Evolutionary conservation across 345 rosid genomes (phyloP), one percentile per base, ranked within the genome.

Genomic region (Nephelium lappaceum): DNA sequence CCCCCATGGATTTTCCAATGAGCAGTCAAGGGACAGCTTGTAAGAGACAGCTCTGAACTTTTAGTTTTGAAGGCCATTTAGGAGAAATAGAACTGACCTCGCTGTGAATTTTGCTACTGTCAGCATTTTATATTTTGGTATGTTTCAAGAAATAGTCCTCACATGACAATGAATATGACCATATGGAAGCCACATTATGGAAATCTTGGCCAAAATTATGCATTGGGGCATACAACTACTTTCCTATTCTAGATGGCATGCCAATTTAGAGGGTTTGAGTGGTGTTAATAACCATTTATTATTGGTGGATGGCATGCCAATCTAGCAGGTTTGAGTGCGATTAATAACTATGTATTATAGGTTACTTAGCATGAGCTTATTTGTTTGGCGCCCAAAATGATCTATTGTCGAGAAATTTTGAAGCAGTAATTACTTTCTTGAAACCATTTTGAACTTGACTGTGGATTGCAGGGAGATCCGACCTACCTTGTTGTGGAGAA

Each of bases 401-500:
- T n/a, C 36, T 16, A 23, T 8, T 49, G 15, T 72, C 21, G 51
- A 18, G 49, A 72, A 11, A 38, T 72, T 23, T 4, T 57, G 0
- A n/a, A 5, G 25, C 43, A 49, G 18, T 9, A 12, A 38, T 36
- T 38, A n/a, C 1, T 11, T 25, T 62, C 12, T 12, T n/a, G 42
- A 73, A 12, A 12, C 31, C 5, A 6, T 27, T 73, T 38, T 42
- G 6, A 57, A 39, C 42, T 81, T 8, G 27, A 31, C 69, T 47
- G 5, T 58, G 71, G 58, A 72, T 27, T 78, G 25, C 83, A 96
- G 98, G 99, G 99, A 81, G 99, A 94, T 72, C 98, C 99, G 0
- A 96, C 99, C 71, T 94, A 96, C 90, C 95, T 94, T 38, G 97
- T 96, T 53, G 98, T 95, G 79, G 96, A 93, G 92, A 93, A 93